phyloP scores from a whole-genome alignment of 306 rosid species.

The Acacia acuminata region DNA sequence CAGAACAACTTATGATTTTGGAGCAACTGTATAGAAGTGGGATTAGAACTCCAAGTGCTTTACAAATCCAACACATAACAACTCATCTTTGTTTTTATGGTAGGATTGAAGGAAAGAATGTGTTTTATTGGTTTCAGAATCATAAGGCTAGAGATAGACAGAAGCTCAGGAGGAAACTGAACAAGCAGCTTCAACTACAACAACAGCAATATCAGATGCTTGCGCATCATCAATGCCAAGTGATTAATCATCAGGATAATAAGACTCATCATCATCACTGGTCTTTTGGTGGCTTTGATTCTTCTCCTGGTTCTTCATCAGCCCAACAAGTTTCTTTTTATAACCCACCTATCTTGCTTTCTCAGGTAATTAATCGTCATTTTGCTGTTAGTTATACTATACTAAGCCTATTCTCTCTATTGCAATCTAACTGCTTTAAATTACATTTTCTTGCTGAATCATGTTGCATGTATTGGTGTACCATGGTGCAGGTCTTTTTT shows the following conservation, averaged over 20 bases:
- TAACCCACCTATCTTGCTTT: slow-evolving; percentile 40
- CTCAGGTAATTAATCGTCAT: slow-evolving; percentile 55
- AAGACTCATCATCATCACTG: slow-evolving; percentile 22
- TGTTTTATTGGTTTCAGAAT: slow-evolving; percentile 96
- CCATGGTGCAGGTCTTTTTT: background rate
- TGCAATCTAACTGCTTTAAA: background rate
- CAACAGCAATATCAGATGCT: slow-evolving; percentile 34
- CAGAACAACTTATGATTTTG: slow-evolving; percentile 87
- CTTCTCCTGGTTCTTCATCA: slow-evolving; percentile 31
- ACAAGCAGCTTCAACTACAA: slow-evolving; percentile 73
- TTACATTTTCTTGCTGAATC: background rate
- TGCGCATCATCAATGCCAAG: slow-evolving; percentile 26
- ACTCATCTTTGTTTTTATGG: slow-evolving; percentile 87
- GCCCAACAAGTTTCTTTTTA: slow-evolving; percentile 43
- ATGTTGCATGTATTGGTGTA: background rate
- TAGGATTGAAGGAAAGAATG: slow-evolving; percentile 89
- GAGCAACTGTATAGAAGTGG: slow-evolving; percentile 87
- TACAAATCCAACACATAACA: slow-evolving; percentile 87
- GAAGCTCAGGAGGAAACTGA: slow-evolving; percentile 78
- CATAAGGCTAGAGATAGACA: slow-evolving; percentile 96
- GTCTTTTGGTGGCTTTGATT: slow-evolving; percentile 43
- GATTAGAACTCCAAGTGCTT: slow-evolving; percentile 78
- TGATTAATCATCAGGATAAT: slow-evolving; percentile 39
- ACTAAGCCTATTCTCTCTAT: background rate
- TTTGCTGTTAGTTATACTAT: background rate